phyloP scores from a whole-genome alignment of 2,329 filamentous ascomycete genomes.

The Fusarium acutatum region DNA sequence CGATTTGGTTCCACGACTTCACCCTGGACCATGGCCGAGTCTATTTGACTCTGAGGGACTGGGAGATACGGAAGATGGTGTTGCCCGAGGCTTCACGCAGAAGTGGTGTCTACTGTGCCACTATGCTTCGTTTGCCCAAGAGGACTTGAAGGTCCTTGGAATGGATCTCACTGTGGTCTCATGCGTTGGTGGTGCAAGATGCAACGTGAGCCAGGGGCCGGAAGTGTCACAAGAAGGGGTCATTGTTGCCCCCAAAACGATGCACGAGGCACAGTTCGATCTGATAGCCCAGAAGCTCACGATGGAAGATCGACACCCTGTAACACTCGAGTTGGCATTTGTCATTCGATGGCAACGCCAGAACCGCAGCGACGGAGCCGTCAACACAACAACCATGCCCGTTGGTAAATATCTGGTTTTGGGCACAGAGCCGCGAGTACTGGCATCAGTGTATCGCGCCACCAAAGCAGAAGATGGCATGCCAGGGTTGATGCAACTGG shows the following conservation, averaged over 20 bases:
- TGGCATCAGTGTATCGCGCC: constrained; percentile 65
- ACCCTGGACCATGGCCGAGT: constrained; percentile 84
- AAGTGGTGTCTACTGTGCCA: constrained; percentile 80
- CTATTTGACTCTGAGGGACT: constrained; percentile 74
- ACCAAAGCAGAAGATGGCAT: constrained; percentile 38
- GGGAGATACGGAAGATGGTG: constrained; percentile 45
- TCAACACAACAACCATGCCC: constrained; percentile 74
- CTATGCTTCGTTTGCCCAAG: constrained; percentile 79
- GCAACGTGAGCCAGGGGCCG: constrained; percentile 55
- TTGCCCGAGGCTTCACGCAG: constrained; percentile 73
- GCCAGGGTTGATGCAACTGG: constrained; percentile 54
- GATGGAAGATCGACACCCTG: constrained; percentile 82
- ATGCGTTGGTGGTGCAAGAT: constrained; percentile 69
- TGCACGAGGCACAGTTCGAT: constrained; percentile 77
- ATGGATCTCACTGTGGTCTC: constrained; percentile 69
- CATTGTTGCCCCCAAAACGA: constrained; percentile 69
- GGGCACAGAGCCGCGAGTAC: constrained; percentile 85
- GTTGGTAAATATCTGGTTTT: constrained; percentile 84
- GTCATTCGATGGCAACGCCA: constrained; percentile 79
- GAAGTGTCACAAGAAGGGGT: constrained; percentile 53
- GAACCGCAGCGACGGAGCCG: constrained; percentile 39
- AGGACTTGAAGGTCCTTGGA: constrained; percentile 71
- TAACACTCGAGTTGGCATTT: constrained; percentile 78
- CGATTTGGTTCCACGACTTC: constrained; percentile 81
- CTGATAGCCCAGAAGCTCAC: constrained; percentile 78